These are phyloP conservation scores for Colletotrichum camelliae DNA, from an alignment of 2,329 filamentous ascomycete genomes.

Conservation along the genomic window DNA sequence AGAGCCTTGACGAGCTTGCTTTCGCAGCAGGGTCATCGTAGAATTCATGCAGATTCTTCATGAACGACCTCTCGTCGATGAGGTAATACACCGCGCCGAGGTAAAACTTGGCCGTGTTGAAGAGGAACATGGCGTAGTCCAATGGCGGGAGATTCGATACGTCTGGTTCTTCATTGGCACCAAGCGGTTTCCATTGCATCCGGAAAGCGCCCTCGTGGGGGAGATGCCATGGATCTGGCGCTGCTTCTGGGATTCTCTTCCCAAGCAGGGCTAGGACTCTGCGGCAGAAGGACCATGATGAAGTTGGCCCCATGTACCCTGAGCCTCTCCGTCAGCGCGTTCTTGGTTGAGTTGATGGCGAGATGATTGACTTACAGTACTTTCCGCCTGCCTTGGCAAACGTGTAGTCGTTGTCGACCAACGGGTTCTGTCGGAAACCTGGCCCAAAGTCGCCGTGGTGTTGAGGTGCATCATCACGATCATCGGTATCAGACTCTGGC, in stretches of 20 bases:
- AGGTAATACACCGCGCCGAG: constrained; percentile 27
- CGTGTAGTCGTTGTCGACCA: constrained; percentile 35
- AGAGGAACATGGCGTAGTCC: constrained; percentile 27
- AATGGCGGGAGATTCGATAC: constrained; percentile 30
- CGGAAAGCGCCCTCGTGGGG: constrained; percentile 32
- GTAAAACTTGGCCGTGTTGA: constrained; percentile 29
- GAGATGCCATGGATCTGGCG: constrained; percentile 35
- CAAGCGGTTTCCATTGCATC: constrained; percentile 32
- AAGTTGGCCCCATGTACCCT: constrained; percentile 41
- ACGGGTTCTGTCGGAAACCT: constrained; percentile 28
- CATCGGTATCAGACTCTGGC: background rate
- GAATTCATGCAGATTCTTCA: constrained; percentile 24
- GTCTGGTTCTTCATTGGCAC: constrained; percentile 27
- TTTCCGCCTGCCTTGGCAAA: constrained; percentile 34
- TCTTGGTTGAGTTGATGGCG: background rate
- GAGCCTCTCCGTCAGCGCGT: background rate
- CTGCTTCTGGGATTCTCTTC: constrained; percentile 34
- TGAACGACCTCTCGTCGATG: constrained; percentile 27
- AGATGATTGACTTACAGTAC: constrained; percentile 28
- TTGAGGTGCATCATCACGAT: background rate
- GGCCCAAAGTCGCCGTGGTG: constrained; percentile 12
- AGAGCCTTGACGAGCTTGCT: constrained; percentile 24
- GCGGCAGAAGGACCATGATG: constrained; percentile 40
- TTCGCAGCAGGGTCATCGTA: constrained; percentile 26
- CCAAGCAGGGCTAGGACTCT: constrained; percentile 36